Conservation (phyloP, 495 filamentous ascomycete genomes). For the Penicillium herquei region DNA sequence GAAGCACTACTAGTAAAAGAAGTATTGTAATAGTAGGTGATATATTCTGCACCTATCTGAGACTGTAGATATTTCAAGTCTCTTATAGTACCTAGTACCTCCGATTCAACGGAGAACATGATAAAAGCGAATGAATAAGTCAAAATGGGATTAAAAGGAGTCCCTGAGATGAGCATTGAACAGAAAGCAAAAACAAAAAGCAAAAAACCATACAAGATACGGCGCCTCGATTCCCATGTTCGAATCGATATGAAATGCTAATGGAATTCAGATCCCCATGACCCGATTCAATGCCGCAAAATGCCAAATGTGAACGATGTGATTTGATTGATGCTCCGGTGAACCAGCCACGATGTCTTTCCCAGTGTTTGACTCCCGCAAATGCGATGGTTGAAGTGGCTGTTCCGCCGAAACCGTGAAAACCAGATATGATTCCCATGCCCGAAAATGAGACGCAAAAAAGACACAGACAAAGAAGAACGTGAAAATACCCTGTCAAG, state of each 20-base stretch:
- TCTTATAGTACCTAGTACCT: too few relatives aligned
- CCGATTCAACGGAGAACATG: too few relatives aligned
- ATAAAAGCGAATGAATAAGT: too few relatives aligned
- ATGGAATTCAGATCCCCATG: constrained; percentile 10
- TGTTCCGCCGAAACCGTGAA: constrained; percentile 13
- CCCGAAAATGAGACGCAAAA: constrained; percentile 6
- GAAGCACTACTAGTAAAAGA: too few relatives aligned
- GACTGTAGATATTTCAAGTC: too few relatives aligned
- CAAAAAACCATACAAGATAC: too few relatives aligned
- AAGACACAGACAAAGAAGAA: constrained; percentile 3
- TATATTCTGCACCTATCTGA: too few relatives aligned
- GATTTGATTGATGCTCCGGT: constrained; percentile 17
- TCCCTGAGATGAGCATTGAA: too few relatives aligned
- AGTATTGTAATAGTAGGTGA: too few relatives aligned
- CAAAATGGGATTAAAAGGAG: too few relatives aligned
- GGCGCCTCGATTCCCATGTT: not conserved
- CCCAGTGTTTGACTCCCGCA: constrained; percentile 27
- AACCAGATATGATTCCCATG: constrained; percentile 10
- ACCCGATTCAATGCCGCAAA: constrained; percentile 12
- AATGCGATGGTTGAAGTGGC: constrained; percentile 23
- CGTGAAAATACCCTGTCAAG: constrained; percentile 10
- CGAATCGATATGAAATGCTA: constrained; percentile 6
- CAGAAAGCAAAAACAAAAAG: too few relatives aligned
- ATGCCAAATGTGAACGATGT: constrained; percentile 8
- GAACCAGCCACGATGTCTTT: constrained; percentile 28